phyloP scores from a whole-genome alignment of 306 rosid species.

The Crataegus laevigata region DNA sequence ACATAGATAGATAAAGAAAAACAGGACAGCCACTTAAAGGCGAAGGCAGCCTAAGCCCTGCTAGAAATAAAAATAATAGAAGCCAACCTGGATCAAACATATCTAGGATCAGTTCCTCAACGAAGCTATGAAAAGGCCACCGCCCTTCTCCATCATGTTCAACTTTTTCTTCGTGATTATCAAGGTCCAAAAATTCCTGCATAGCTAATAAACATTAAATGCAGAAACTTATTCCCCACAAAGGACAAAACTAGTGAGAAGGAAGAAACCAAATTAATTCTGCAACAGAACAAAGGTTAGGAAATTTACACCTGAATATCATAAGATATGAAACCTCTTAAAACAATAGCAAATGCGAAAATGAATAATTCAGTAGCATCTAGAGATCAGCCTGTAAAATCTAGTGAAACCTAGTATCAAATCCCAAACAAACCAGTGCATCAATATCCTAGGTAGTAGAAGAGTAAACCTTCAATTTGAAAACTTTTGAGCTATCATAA shows the following conservation, averaged over 20 bases:
- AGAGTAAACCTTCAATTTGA: neutral
- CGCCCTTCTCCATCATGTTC: constrained; percentile 71
- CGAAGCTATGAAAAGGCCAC: constrained; percentile 85
- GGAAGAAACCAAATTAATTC: neutral
- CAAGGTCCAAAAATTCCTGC: constrained; percentile 39
- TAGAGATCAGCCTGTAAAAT: neutral
- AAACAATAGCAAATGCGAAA: neutral
- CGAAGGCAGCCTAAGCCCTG: neutral
- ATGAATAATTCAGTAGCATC: neutral
- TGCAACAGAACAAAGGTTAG: neutral
- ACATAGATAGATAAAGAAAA: neutral
- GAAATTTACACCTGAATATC: neutral
- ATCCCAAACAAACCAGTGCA: neutral
- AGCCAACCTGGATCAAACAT: constrained; percentile 90
- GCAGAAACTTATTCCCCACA: constrained; percentile 1
- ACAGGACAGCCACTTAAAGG: neutral
- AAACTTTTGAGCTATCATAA: neutral
- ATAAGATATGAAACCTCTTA: neutral
- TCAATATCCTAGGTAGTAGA: neutral
- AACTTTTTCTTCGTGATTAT: constrained; percentile 56
- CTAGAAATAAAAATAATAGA: neutral
- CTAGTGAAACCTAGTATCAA: neutral
- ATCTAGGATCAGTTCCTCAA: constrained; percentile 83
- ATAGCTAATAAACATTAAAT: constrained; percentile 18
- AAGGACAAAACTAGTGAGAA: neutral